Base-by-base conservation (phyloP, 192 early-diverging fungal species). In the Chytriomyces confervae region DNA sequence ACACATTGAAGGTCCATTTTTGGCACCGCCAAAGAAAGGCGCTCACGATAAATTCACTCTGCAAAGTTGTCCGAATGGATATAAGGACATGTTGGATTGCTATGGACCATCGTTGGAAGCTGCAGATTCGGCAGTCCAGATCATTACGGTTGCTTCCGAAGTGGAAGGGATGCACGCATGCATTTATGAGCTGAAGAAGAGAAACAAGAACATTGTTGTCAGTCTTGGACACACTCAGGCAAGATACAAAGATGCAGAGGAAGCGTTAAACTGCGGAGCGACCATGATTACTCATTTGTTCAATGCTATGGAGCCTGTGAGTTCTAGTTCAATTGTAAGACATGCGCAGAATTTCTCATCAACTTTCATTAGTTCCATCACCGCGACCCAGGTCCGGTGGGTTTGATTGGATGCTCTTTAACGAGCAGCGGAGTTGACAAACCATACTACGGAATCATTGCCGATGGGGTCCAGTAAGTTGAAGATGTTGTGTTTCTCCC, bases 371-470 rank as follows among this genome's bases (percentile, higher is more conserved):
- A 70, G 69, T 95, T 95, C 80, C 94, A 95, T 81, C 94, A 95
- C 82, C 90, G 94, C 63, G 93, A 95, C 77, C 94, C 94, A 5
- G 94, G 93, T 57, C 82, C 93, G 62, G 88, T 94, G 66, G 94
- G 94, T 24, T 76, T 94, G 7, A 82, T 95, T n/a, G 93, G 93
- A 43, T 84, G 49, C 50, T 70, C 69, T 8, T 20, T 70, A 10
- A 43, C 45, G 45, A 74, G 47, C 27, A 27, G 16, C 27, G 57
- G n/a, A 57, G 61, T 62, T n/a, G 72, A 86, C 9, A 89, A 92
- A 49, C 93, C 94, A 29, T 94, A 88, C 79, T 95, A 94, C 79
- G 94, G 94, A 53, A 85, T 94, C 62, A 95, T 95, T 76, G 92
- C 92, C 71, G 92, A 94, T 73, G 94, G 94, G 66, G 87, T 94